Base-by-base conservation (phyloP, 1,284 basidiomycete genomes). In the Fomes fomentarius region DNA sequence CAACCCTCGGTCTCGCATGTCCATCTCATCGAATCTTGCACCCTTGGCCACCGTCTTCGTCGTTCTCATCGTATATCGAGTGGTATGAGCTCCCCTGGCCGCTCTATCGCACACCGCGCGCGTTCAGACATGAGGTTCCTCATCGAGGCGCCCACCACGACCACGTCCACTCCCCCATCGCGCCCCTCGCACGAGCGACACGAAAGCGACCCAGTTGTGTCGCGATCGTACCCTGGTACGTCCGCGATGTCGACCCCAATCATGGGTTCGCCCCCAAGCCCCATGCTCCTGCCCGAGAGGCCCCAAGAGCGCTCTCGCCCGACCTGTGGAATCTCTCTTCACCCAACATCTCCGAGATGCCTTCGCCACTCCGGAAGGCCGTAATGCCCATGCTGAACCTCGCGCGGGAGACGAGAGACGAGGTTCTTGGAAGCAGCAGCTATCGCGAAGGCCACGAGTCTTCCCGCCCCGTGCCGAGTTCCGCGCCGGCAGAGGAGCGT, bases 321-420 rank as follows among this genome's bases (percentile, higher is more conserved):
- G 60, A 58, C 45, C 43, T 48, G 37, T 61, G 60, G 60, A 57
- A 52, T 22, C 56, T 61, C 46, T 61, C 60, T 17, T 58, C 60
- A 0, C 59, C 59, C 11, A 55, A 53, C 19, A 8, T 50, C 14
- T 58, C 60, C 17, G 60, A 61, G 26, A 56, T 58, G 54, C 56
- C 60, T 12, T 58, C 56, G 1, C 60, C 60, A 15, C 50, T 61
- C 40, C 54, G 56, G 33, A 41, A 52, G 10, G 51, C 60, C 4
- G 49, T 58, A 7, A 42, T 41, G 28, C 56, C 60, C 28, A 61
- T 58, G 54, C 60, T 61, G 33, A 47, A 28, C 43, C 51, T 61
- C 26, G 56, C 60, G 15, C 37, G 60, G 11, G 60, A 61, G 37
- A 52, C 56, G 11, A 49, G 48, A 39, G 56, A 58, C 25, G 60